phyloP scores from a whole-genome alignment of 805 yeast species.

The Candida taoyuanica region DNA sequence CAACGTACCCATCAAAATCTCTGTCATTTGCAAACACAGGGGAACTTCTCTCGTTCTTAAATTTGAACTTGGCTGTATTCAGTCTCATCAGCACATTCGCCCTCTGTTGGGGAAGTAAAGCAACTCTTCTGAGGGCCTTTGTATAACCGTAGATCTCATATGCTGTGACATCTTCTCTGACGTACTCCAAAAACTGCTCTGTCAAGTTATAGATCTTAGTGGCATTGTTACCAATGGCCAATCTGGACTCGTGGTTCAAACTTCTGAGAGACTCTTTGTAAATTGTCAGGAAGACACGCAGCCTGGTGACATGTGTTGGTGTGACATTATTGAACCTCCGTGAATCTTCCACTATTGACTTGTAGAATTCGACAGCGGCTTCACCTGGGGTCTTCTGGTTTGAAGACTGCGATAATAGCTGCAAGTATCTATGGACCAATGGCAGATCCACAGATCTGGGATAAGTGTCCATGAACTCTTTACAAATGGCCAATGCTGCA shows the following conservation, averaged over 20 bases:
- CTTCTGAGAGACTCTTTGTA: slow-evolving; percentile 18
- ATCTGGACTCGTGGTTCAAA: slow-evolving; percentile 20
- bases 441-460: slow-evolving; percentile 17
- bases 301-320: slow-evolving; percentile 19
- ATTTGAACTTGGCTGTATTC: slow-evolving; percentile 10
- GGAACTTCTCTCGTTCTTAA: slow-evolving; percentile 9
- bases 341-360: slow-evolving; percentile 8
- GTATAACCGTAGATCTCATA: slow-evolving; percentile 22
- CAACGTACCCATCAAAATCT: slow-evolving; percentile 8
- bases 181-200: slow-evolving; percentile 12
- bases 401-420: slow-evolving; percentile 1
- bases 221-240: slow-evolving; percentile 18
- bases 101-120: slow-evolving; percentile 18
- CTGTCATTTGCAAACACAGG: slow-evolving; percentile 3
- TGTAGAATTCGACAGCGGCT: slow-evolving; percentile 16
- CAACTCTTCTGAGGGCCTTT: slow-evolving; percentile 23
- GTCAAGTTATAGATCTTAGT: slow-evolving; percentile 18
- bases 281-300: slow-evolving; percentile 22
- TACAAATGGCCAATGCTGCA: slow-evolving; percentile 11
- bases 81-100: slow-evolving; percentile 13
- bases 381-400: slow-evolving; percentile 12
- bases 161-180: slow-evolving; percentile 9
- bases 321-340: neutral
- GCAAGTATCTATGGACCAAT: slow-evolving; percentile 20
- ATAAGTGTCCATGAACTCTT: slow-evolving; percentile 9